Conservation (phyloP, 768 basidiomycete species). For the Multifurca ochricompacta region DNA sequence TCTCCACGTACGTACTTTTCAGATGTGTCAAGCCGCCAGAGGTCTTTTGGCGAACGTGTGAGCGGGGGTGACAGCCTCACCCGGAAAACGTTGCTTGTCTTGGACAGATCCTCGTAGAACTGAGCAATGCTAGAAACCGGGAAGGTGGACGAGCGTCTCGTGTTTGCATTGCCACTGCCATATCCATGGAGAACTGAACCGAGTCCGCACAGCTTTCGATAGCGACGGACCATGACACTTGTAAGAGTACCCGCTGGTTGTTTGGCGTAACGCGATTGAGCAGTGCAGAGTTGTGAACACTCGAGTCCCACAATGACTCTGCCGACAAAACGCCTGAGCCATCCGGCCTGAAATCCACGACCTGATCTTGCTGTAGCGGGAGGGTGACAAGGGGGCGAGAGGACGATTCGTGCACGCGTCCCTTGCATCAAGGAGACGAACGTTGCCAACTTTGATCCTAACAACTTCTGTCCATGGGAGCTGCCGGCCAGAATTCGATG, state of each 20-base stretch:
- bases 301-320: constrained; percentile 87
- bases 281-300: constrained; percentile 76
- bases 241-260: constrained; percentile 72
- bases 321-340: constrained; percentile 68
- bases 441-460: constrained; percentile 70
- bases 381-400: constrained; percentile 66
- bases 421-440: constrained; percentile 82
- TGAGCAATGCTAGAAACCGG: constrained; percentile 67
- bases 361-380: constrained; percentile 65
- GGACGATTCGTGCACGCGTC: constrained; percentile 69
- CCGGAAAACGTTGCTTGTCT: constrained; percentile 78
- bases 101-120: constrained; percentile 69
- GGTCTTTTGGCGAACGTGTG: constrained; percentile 77
- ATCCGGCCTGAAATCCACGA: constrained; percentile 70
- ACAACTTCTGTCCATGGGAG: constrained; percentile 81
- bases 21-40: constrained; percentile 93
- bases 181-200: constrained; percentile 82
- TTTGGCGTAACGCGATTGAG: constrained; percentile 79
- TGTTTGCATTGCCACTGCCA: constrained; percentile 74
- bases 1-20: constrained; percentile 94
- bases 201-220: constrained; percentile 83
- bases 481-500: constrained; percentile 83
- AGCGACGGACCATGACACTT: constrained; percentile 68
- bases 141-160: constrained; percentile 83
- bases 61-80: constrained; percentile 76